These are phyloP conservation scores for Termitomyces sp. DNA, from an alignment of 768 basidiomycete species.

Conservation along the genomic window DNA sequence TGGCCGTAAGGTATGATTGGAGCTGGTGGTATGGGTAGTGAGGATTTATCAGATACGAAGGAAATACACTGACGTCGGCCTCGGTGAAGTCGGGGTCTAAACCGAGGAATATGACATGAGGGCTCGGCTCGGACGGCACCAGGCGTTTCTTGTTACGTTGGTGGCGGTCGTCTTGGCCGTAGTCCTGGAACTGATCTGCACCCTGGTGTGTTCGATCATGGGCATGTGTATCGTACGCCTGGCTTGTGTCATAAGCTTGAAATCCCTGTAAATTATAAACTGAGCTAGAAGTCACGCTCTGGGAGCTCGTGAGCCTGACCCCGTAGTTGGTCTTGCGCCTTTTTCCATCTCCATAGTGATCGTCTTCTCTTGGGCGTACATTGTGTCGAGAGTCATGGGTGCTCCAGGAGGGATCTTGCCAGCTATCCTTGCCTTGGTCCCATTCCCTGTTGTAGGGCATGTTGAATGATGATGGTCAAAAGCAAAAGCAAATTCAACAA, in stretches of 20 bases:
- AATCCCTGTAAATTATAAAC: conserved; percentile 13
- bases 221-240: conserved; percentile 42
- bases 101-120: conserved; percentile 94
- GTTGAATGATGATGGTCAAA: conserved; percentile 24
- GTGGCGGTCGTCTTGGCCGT: conserved; percentile 44
- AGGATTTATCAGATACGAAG: conserved; percentile 27
- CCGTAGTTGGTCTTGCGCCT: conserved; percentile 76
- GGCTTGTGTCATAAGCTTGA: conserved; percentile 47
- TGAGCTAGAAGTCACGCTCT: background rate
- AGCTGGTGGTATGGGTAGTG: conserved; percentile 55
- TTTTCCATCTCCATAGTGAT: conserved; percentile 64
- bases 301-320: conserved; percentile 18
- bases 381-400: conserved; percentile 31
- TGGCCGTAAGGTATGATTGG: conserved; percentile 67
- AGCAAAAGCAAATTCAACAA: conserved; percentile 31
- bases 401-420: conserved; percentile 43
- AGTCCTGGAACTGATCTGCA: conserved; percentile 37
- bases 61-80: conserved; percentile 72
- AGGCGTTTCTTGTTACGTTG: conserved; percentile 68
- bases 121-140: conserved; percentile 78
- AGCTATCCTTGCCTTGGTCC: conserved; percentile 72
- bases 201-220: conserved; percentile 25
- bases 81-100: conserved; percentile 90
- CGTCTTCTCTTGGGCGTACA: conserved; percentile 59
- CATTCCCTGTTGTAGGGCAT: conserved; percentile 85